Evolutionary conservation across 371 early-diverging fungal species (phyloP).

Genomic region (Haplosporangium sp.): DNA sequence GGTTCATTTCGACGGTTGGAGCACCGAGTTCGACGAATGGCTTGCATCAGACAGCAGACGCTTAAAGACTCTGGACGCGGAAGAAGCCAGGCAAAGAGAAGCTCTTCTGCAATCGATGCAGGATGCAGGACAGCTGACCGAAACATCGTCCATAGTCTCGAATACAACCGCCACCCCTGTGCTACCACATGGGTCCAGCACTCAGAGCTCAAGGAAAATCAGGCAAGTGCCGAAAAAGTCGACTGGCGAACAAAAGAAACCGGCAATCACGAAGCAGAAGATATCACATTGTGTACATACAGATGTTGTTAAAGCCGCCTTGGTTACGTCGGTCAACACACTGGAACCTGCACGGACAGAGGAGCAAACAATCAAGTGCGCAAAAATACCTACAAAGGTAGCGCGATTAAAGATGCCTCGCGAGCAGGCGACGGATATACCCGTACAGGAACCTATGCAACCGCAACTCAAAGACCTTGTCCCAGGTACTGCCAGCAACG

Average conservation of each 20-base stretch:
- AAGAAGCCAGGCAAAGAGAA: constrained; percentile 18
- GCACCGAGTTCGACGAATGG: constrained; percentile 71
- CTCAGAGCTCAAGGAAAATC: neutral
- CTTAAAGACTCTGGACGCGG: constrained; percentile 28
- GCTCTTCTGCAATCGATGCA: neutral
- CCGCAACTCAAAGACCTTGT: neutral
- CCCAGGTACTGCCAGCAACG: no score
- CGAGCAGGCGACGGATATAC: neutral
- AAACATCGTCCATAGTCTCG: neutral
- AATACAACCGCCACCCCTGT: neutral
- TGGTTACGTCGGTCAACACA: neutral
- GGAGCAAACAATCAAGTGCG: neutral
- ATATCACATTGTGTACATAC: neutral
- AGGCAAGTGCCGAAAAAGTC: neutral
- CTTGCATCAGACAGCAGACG: constrained; percentile 69
- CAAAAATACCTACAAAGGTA: constrained; percentile 1
- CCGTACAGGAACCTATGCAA: neutral
- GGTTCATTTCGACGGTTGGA: constrained; percentile 72
- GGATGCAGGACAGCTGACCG: neutral
- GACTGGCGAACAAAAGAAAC: no score
- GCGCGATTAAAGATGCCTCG: neutral
- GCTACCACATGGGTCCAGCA: neutral
- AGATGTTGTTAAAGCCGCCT: neutral
- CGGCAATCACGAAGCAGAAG: neutral
- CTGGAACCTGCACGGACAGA: neutral